Evolutionary conservation across 345 rosid genomes (phyloP).

Genomic region (Carallia brachiata): DNA sequence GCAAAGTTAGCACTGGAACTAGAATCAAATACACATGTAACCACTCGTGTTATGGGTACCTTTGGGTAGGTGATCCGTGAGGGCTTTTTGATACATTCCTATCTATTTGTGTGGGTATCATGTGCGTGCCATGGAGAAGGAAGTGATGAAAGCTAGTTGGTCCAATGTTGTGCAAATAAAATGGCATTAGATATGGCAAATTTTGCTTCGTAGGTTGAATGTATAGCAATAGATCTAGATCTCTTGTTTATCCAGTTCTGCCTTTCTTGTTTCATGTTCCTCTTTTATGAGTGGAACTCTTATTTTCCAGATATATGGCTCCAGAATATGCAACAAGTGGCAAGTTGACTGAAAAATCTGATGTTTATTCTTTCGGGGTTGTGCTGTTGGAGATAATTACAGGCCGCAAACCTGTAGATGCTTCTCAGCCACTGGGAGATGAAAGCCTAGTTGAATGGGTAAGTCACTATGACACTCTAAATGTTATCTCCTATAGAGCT

Average conservation of each 20-base stretch:
- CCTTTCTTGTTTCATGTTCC: no score
- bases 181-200: no score
- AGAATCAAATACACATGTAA: constrained; percentile 84
- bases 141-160: neutral
- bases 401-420: constrained; percentile 95
- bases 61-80: constrained; percentile 62
- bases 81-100: neutral
- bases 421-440: constrained; percentile 85
- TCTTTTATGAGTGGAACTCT: constrained; percentile 22
- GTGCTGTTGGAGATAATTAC: constrained; percentile 94
- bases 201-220: no score
- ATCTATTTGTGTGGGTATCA: neutral
- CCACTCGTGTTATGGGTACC: constrained; percentile 98
- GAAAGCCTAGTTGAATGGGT: constrained; percentile 99
- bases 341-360: constrained; percentile 91
- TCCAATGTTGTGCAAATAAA: no score
- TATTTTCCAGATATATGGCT: constrained; percentile 81
- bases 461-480: constrained; percentile 14
- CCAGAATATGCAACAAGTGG: constrained; percentile 98
- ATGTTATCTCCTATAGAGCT: neutral
- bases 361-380: constrained; percentile 94
- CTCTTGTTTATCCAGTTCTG: neutral
- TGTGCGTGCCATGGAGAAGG: neutral
- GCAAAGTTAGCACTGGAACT: constrained; percentile 72
- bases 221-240: neutral